phyloP scores from a whole-genome alignment of 129 eudicot species.

The Gnaphalium uliginosum region DNA sequence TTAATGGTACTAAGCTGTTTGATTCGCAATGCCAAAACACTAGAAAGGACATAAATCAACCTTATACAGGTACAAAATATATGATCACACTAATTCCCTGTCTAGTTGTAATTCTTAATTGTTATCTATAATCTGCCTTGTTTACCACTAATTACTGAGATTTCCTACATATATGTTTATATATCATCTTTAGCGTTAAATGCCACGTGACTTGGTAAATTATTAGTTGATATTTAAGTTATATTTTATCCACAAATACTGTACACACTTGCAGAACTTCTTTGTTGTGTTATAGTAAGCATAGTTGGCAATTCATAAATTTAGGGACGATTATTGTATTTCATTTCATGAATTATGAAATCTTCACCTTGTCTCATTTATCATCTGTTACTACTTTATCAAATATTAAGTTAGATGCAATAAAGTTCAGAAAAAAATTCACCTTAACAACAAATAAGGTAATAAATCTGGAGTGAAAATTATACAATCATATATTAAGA shows the following conservation, averaged over 20 bases:
- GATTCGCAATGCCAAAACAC: neutral
- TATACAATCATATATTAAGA: too few species aligned
- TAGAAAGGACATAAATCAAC: constrained; percentile 5
- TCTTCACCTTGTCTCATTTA: neutral
- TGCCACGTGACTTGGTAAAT: constrained; percentile 9
- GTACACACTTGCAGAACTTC: neutral
- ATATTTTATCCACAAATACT: neutral
- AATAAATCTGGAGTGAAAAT: neutral
- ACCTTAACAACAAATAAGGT: neutral
- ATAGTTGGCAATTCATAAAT: neutral
- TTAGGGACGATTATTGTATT: neutral
- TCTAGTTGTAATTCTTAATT: neutral
- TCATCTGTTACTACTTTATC: neutral
- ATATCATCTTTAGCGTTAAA: neutral
- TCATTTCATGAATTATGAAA: neutral
- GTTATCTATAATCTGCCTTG: neutral
- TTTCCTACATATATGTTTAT: neutral
- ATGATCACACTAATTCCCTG: constrained; percentile 1
- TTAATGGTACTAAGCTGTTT: neutral
- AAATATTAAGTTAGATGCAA: neutral
- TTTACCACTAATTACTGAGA: constrained; percentile 13
- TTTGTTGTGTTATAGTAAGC: neutral
- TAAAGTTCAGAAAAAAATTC: neutral
- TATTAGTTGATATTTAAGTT: constrained; percentile 1
- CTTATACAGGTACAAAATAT: neutral